Base-by-base conservation (phyloP, 768 basidiomycete genomes). In the Krasilnikovozyma curviuscula region DNA sequence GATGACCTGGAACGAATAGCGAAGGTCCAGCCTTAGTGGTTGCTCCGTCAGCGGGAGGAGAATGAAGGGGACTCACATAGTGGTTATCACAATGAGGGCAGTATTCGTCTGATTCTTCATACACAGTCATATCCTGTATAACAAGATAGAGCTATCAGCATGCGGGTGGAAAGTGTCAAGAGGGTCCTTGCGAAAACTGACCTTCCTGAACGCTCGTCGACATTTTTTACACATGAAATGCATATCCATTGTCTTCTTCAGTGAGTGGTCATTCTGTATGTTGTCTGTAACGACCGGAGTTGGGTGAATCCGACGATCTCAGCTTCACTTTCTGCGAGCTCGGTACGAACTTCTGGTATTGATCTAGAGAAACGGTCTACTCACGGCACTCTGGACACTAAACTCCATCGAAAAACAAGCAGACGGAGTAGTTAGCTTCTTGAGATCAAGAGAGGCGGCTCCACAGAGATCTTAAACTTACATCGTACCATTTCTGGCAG, bases 51-150 rank as follows among this genome's bases (percentile, higher is more conserved):
- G 27, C 19, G 0, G 21, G 19, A 44, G 13, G 28, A 3, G 25
- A 32, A 27, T 24, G 38, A 16, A 18, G 25, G 16, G 18, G n/a
- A 70, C 81, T 57, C 61, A 91, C 93, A 63, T 89, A 98, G 61
- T 89, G 89, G 62, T 97, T 97, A 66, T 95, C 93, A 61, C 93
- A 95, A 65, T 93, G 81, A 0, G 91, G 93, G 62, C 93, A 97
- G 62, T 79, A 97, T 65, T 98, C 93, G 62, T 97, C 89, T 60
- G 85, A 86, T 63, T 98, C 91, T 57, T 97, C 91, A 59, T 84
- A 97, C 7, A 64, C 66, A 0, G 70, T 54, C 85, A 95, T 88
- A 65, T 95, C 86, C 50, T 52, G 35, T 13, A 19, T 13, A 18
- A 1, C 37, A 24, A 21, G 1, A n/a, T 7, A 41, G 35, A n/a